phyloP scores from a whole-genome alignment of 2,329 filamentous ascomycete species.

The Aaosphaeria arxii region DNA sequence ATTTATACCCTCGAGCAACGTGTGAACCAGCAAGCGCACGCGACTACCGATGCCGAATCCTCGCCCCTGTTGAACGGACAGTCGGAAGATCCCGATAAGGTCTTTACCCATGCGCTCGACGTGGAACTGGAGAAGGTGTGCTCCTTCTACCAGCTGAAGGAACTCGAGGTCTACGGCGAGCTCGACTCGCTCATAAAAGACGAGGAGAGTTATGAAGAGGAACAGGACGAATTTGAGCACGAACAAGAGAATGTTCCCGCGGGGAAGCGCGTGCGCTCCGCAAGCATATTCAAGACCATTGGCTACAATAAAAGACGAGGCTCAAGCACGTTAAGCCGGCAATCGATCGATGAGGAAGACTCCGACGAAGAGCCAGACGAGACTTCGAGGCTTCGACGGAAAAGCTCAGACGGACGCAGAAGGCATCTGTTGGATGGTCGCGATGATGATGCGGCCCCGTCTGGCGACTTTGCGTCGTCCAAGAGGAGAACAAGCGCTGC shows the following conservation, averaged over 20 bases:
- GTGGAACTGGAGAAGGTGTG: constrained; percentile 91
- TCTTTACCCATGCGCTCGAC: constrained; percentile 80
- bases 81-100: constrained; percentile 67
- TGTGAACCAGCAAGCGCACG: constrained; percentile 58
- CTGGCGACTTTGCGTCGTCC: constrained; percentile 57
- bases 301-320: constrained; percentile 45
- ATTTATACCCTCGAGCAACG: constrained; percentile 95
- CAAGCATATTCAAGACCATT: constrained; percentile 54
- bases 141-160: constrained; percentile 86
- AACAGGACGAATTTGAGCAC: constrained; percentile 39
- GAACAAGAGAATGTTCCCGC: constrained; percentile 38
- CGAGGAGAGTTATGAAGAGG: constrained; percentile 64
- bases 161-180: constrained; percentile 81
- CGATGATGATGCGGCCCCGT: constrained; percentile 58
- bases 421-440: constrained; percentile 18
- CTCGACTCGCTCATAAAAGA: constrained; percentile 75
- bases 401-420: constrained; percentile 13
- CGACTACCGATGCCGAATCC: constrained; percentile 70
- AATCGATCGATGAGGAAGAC: constrained; percentile 52
- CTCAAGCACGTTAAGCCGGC: constrained; percentile 37
- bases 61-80: constrained; percentile 73
- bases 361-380: constrained; percentile 62
- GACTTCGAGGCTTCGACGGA: constrained; percentile 37
- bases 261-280: constrained; percentile 39
- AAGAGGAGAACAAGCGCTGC: constrained; percentile 62